phyloP scores from a whole-genome alignment of 352 stramenopile species.

The Phytophthora rubi region DNA sequence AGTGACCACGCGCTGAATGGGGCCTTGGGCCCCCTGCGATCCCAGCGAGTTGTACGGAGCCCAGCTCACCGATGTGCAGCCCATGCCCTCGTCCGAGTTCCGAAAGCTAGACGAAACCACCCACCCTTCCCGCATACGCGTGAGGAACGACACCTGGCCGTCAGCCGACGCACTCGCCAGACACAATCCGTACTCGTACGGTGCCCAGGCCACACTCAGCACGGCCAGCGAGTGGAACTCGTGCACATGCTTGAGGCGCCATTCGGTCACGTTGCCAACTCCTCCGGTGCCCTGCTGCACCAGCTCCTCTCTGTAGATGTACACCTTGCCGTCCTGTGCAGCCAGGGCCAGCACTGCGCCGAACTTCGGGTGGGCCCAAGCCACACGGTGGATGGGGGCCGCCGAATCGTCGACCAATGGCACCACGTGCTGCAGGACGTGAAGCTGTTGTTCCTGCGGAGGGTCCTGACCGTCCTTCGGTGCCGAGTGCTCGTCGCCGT shows the following conservation, averaged over 20 bases:
- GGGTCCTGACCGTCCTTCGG: slow-evolving; percentile 9
- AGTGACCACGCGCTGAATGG: slow-evolving; percentile 78
- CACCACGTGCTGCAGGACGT: slow-evolving; percentile 74
- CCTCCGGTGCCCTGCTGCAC: slow-evolving; percentile 42
- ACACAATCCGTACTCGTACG: slow-evolving; percentile 88
- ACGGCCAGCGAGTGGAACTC: slow-evolving; percentile 74
- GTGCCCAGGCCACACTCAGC: slow-evolving; percentile 85
- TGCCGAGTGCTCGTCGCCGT: slow-evolving; percentile 11
- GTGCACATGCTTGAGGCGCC: slow-evolving; percentile 81
- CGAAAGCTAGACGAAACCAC: slow-evolving; percentile 76
- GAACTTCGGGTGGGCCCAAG: slow-evolving; percentile 89
- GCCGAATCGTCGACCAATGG: slow-evolving; percentile 67
- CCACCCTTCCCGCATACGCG: slow-evolving; percentile 83
- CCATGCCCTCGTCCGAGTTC: slow-evolving; percentile 77
- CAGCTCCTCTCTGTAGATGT: slow-evolving; percentile 85
- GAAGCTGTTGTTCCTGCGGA: slow-evolving; percentile 24
- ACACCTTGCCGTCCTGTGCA: slow-evolving; percentile 84
- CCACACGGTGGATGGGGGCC: slow-evolving; percentile 77
- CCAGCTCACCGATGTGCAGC: slow-evolving; percentile 85
- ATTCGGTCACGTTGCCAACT: slow-evolving; percentile 60
- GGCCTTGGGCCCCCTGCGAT: slow-evolving; percentile 65
- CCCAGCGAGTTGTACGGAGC: slow-evolving; percentile 89
- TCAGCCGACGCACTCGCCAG: slow-evolving; percentile 81
- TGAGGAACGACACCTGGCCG: slow-evolving; percentile 86
- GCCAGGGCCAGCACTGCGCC: slow-evolving; percentile 80